Base-by-base conservation (phyloP, 148 eudicot genomes). In the Chenopodium formosanum region DNA sequence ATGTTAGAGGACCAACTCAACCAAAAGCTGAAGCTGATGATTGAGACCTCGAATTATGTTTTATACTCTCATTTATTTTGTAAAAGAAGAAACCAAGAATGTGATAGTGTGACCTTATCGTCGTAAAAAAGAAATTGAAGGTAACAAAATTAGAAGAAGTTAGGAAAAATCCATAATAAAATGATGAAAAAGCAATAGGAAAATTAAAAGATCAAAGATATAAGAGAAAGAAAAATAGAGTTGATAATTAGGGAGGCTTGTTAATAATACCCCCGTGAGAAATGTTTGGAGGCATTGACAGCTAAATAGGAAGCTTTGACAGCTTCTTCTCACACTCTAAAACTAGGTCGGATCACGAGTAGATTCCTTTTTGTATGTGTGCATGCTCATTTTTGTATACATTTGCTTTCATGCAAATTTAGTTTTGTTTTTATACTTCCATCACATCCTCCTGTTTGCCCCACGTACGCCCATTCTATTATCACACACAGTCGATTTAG, bases 221-320 rank as follows among this genome's bases (percentile, higher is more conserved):
- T 13, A 32, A 14, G 0, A 70, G 40, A 34, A 70, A 29, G 9
- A 32, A 29, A 31, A 7, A 70, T 32, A 17, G 29, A 29, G 73
- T 29, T 70, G 44, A 70, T 70, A 13, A 70, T 70, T 31, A 70
- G 32, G 29, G 73, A 70, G 73, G 73, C 9, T 31, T 34, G 46
- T 70, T 37, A 37, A 7, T 23, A 70, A 27, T 31, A 4, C 73
- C 34, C 73, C 73, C 73, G 73, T 70, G 73, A 70, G 73, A 70
- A 19, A 34, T 70, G 73, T 70, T 70, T 70, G 73, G 73, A 70
- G 19, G 32, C 73, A 70, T 70, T 70, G 73, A 69, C 73, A 69
- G 73, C 73, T 69, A 69, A 69, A 29, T 11, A 7, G 46, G 16
- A 69, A 69, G 73, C 73, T 69, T 69, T 69, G 73, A 69, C 73